Evolutionary conservation across 805 yeast species (phyloP).

Genomic region (Yamadazyma endophytica): DNA sequence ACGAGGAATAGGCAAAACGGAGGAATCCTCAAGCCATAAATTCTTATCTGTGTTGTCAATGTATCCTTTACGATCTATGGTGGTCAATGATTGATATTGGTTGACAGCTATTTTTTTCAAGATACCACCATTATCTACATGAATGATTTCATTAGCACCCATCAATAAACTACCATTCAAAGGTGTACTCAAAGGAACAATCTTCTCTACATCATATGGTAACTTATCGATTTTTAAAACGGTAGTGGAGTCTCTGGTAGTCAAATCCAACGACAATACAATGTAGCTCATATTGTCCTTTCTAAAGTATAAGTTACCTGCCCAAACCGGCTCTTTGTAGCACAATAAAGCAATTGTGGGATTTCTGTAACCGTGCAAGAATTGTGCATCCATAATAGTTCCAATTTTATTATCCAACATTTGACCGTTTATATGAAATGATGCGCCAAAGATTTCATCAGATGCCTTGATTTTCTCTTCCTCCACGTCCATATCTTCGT

Average conservation of each 20-base stretch:
- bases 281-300: conserved; percentile 62
- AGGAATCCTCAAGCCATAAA: conserved; percentile 53
- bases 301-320: conserved; percentile 59
- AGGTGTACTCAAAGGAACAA: conserved; percentile 63
- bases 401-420: conserved; percentile 54
- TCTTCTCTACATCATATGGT: conserved; percentile 68
- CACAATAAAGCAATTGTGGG: conserved; percentile 76
- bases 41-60: conserved; percentile 48
- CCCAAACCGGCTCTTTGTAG: conserved; percentile 61
- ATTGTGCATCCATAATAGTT: conserved; percentile 67
- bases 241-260: conserved; percentile 54
- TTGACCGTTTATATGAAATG: conserved; percentile 56
- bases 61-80: conserved; percentile 31
- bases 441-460: conserved; percentile 40
- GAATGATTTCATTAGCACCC: conserved; percentile 75
- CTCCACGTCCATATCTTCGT: conserved; percentile 25
- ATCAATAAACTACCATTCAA: conserved; percentile 64
- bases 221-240: conserved; percentile 61
- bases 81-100: conserved; percentile 40
- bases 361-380: conserved; percentile 69
- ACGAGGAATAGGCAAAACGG: conserved; percentile 29
- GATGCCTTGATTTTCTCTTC: conserved; percentile 1
- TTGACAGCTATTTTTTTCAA: conserved; percentile 73
- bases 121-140: conserved; percentile 76
- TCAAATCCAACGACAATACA: conserved; percentile 66